These are phyloP conservation scores for Monosporascus sp. DNA, from an alignment of 2,329 filamentous ascomycete genomes.

Conservation along the genomic window DNA sequence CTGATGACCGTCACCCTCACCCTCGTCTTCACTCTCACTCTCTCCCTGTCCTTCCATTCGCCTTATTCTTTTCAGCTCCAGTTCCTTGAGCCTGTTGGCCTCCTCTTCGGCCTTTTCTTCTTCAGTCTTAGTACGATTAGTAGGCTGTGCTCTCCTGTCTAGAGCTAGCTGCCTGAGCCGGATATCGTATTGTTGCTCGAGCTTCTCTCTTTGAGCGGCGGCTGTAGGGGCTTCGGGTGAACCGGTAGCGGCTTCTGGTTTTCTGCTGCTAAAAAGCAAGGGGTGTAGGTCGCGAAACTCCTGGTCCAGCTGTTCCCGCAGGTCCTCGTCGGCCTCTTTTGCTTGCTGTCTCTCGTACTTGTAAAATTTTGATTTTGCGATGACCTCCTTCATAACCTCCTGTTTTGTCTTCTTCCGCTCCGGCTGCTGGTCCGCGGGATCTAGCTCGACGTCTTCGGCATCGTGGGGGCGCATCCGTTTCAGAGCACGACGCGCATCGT, in stretches of 20 bases:
- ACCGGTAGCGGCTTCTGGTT: constrained; percentile 28
- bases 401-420: constrained; percentile 91
- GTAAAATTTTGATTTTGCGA: constrained; percentile 92
- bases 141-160: constrained; percentile 79
- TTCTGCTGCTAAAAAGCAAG: constrained; percentile 53
- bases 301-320: constrained; percentile 78
- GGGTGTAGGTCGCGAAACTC: constrained; percentile 71
- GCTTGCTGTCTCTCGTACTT: constrained; percentile 90
- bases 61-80: constrained; percentile 76
- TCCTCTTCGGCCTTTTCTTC: constrained; percentile 80
- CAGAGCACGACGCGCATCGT: constrained; percentile 47
- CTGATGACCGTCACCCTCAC: constrained; percentile 24
- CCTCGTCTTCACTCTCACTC: constrained; percentile 33
- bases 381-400: constrained; percentile 96
- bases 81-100: constrained; percentile 66
- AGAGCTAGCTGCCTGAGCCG: constrained; percentile 75
- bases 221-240: constrained; percentile 28
- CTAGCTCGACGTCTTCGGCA: constrained; percentile 44
- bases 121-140: constrained; percentile 84
- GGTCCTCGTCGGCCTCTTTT: constrained; percentile 89
- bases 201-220: constrained; percentile 59
- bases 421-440: constrained; percentile 53
- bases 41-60: constrained; percentile 77
- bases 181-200: constrained; percentile 84
- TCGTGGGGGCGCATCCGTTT: constrained; percentile 52